Percentiles rank a stretch among this genome's conserved stretches.
Conservation (phyloP, 441 rosid species). For the Daphne laureola region DNA sequence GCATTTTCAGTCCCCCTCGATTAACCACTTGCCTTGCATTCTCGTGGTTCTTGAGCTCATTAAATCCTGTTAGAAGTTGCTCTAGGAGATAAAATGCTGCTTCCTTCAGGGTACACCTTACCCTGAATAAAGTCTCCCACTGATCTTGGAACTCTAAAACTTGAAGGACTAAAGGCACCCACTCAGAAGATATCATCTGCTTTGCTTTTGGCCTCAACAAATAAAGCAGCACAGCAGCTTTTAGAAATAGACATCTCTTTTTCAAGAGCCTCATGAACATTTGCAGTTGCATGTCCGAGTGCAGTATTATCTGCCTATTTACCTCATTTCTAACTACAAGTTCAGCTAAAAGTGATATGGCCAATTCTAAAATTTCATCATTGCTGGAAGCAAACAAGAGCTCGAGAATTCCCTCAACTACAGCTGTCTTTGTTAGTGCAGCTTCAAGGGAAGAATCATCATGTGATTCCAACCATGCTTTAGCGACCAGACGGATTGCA, state of each 20-base stretch:
- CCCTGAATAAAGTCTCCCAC: slow-evolving; percentile 42
- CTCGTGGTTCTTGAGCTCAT: slow-evolving; percentile 51
- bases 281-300: slow-evolving; percentile 42
- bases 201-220: slow-evolving; percentile 50
- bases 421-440: slow-evolving; percentile 28
- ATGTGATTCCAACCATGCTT: slow-evolving; percentile 39
- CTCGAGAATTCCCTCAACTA: slow-evolving; percentile 44
- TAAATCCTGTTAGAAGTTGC: slow-evolving; percentile 49
- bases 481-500: slow-evolving; percentile 32
- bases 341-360: slow-evolving; percentile 43
- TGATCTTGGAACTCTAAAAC: slow-evolving; percentile 57
- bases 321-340: slow-evolving; percentile 23
- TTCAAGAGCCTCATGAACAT: slow-evolving; percentile 39
- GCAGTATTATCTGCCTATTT: slow-evolving; percentile 30
- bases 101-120: slow-evolving; percentile 37
- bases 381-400: slow-evolving; percentile 40
- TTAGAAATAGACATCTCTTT: slow-evolving; percentile 44
- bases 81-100: slow-evolving; percentile 54
- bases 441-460: slow-evolving; percentile 28
- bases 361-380: slow-evolving; percentile 45
- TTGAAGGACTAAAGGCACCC: slow-evolving; percentile 50
- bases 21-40: slow-evolving; percentile 47
- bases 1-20: slow-evolving; percentile 43
- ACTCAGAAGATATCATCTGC: slow-evolving; percentile 51
- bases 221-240: slow-evolving; percentile 50